Conservation (phyloP, 148 eudicot species). For the Dianthus caryophyllus region DNA sequence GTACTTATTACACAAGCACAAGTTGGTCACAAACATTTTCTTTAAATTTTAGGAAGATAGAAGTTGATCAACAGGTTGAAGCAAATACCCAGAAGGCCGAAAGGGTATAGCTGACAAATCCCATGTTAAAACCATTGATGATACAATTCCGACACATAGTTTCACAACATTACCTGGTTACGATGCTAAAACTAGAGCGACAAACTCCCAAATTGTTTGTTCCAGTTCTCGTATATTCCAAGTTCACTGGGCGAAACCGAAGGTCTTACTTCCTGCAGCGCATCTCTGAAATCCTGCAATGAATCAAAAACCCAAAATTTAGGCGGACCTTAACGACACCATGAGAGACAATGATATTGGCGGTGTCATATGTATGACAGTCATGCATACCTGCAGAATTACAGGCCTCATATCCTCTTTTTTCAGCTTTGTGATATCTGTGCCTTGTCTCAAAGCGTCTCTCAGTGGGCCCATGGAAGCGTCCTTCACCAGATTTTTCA, state of each 20-base stretch:
- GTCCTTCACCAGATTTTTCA: slow-evolving; percentile 97
- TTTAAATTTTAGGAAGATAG: too few relatives aligned
- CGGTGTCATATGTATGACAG: neutral
- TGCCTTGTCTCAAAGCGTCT: slow-evolving; percentile 81
- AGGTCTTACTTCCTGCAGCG: slow-evolving; percentile 91
- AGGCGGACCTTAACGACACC: neutral
- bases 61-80: neutral
- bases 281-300: slow-evolving; percentile 73
- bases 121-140: neutral
- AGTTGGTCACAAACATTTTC: too few relatives aligned
- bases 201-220: slow-evolving; percentile 90
- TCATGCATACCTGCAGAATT: slow-evolving; percentile 50
- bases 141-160: neutral
- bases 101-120: neutral
- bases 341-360: neutral
- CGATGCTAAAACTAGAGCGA: slow-evolving; percentile 35
- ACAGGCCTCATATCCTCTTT: slow-evolving; percentile 97
- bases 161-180: slow-evolving; percentile 6
- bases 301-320: neutral
- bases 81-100: slow-evolving; percentile 4
- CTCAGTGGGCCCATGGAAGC: slow-evolving; percentile 99
- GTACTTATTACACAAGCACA: too few relatives aligned
- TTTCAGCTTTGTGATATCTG: slow-evolving; percentile 67
- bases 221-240: slow-evolving; percentile 82
- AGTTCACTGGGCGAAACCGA: slow-evolving; percentile 89